These are phyloP conservation scores for Alternaria solani DNA, from an alignment of 2,329 filamentous ascomycete species.

Conservation along the genomic window DNA sequence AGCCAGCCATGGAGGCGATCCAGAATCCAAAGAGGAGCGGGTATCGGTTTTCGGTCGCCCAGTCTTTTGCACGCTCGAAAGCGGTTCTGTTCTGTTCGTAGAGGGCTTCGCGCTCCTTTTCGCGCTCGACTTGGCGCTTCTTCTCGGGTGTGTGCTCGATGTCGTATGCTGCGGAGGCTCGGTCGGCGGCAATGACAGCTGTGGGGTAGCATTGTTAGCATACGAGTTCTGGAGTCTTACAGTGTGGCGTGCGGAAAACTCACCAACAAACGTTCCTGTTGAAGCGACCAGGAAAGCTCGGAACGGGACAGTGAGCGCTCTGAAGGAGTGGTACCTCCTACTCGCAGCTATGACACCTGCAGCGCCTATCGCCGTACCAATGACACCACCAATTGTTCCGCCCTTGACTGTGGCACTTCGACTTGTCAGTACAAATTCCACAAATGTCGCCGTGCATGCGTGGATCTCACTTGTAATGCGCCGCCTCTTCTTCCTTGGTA, in stretches of 20 bases:
- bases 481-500: constrained; percentile 89
- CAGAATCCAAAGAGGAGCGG: constrained; percentile 83
- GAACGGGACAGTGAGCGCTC: constrained; percentile 85
- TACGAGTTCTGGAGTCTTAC: background rate
- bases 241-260: constrained; percentile 17
- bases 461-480: constrained; percentile 74
- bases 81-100: constrained; percentile 64
- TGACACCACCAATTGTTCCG: constrained; percentile 74
- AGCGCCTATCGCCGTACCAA: constrained; percentile 73
- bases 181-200: constrained; percentile 84
- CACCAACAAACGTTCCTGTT: constrained; percentile 78
- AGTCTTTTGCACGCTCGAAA: constrained; percentile 71
- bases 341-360: constrained; percentile 73
- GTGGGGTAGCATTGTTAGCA: constrained; percentile 23
- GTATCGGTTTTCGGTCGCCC: constrained; percentile 83
- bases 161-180: constrained; percentile 75
- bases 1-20: constrained; percentile 79
- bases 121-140: constrained; percentile 40
- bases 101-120: constrained; percentile 45
- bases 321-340: constrained; percentile 78
- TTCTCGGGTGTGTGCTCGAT: constrained; percentile 68
- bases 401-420: constrained; percentile 76
- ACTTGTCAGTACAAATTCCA: constrained; percentile 19
- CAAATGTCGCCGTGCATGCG: background rate
- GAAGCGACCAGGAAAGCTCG: constrained; percentile 89